Evolutionary conservation across 1,284 basidiomycete species (phyloP).

Genomic region (Xerocomus minutiporus): DNA sequence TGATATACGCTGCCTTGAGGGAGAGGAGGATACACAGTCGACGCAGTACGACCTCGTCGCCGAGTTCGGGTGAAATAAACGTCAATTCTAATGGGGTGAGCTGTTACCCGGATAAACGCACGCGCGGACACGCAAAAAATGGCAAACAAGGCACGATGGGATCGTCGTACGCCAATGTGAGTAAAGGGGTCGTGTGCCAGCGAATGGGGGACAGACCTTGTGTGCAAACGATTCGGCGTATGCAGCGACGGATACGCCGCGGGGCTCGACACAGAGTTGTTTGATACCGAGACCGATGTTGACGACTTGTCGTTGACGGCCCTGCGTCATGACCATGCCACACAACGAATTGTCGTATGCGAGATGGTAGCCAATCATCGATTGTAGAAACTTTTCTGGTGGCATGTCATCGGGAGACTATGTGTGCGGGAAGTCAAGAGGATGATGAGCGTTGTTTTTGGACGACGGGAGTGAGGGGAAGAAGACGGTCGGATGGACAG

Average conservation of each 20-base stretch:
- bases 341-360: conserved; percentile 62
- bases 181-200: not conserved
- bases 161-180: not conserved
- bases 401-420: conserved; percentile 48
- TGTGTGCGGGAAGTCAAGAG: not conserved
- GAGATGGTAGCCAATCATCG: conserved; percentile 76
- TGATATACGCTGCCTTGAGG: conserved; percentile 74
- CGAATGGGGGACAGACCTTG: conserved; percentile 47
- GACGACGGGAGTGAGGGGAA: not conserved
- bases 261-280: conserved; percentile 55
- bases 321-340: conserved; percentile 80
- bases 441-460: not conserved
- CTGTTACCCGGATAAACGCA: conserved; percentile 33
- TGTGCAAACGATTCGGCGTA: conserved; percentile 70
- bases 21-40: conserved; percentile 70
- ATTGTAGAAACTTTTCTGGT: conserved; percentile 56
- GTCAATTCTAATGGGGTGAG: conserved; percentile 58
- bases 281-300: conserved; percentile 75
- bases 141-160: not conserved
- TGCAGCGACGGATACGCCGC: conserved; percentile 50
- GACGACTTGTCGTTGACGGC: conserved; percentile 63
- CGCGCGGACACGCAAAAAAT: not conserved
- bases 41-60: conserved; percentile 62
- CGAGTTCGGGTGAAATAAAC: conserved; percentile 46
- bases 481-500: conserved; percentile 19